Conservation (phyloP, 805 yeast genomes). For the Candida sphagnicola region DNA sequence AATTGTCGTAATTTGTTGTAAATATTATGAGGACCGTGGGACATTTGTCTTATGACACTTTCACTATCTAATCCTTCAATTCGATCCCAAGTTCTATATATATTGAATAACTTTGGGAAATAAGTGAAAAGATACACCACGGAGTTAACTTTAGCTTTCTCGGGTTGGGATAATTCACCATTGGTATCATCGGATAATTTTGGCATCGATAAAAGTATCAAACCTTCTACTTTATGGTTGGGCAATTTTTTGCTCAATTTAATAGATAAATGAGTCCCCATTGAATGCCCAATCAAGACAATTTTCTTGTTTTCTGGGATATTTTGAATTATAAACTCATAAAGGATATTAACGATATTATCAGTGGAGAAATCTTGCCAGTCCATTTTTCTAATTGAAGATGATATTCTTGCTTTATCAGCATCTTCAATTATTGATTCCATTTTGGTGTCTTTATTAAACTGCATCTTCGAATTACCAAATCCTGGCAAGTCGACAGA, state of each 20-base stretch:
- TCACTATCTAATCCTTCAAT: constrained; percentile 56
- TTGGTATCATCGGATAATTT: constrained; percentile 20
- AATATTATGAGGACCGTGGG: constrained; percentile 16
- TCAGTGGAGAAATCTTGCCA: constrained; percentile 42
- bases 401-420: constrained; percentile 30
- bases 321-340: constrained; percentile 31
- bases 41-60: constrained; percentile 52
- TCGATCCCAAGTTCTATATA: constrained; percentile 57
- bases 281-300: constrained; percentile 65
- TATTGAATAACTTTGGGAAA: constrained; percentile 47
- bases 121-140: constrained; percentile 22
- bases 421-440: constrained; percentile 21
- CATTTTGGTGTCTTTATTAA: constrained; percentile 11
- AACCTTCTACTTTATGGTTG: constrained; percentile 38
- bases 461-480: constrained; percentile 47
- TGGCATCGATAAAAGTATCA: constrained; percentile 52
- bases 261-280: constrained; percentile 59
- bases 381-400: constrained; percentile 24
- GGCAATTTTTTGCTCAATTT: constrained; percentile 41
- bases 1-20: constrained; percentile 54
- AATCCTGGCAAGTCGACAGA: constrained; percentile 87
- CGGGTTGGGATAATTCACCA: constrained; percentile 3
- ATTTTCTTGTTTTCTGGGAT: constrained; percentile 39
- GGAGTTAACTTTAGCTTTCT: constrained; percentile 1
- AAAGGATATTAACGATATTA: constrained; percentile 36